These are phyloP conservation scores for Senna siamea DNA, from an alignment of 306 rosid genomes.

Conservation along the genomic window DNA sequence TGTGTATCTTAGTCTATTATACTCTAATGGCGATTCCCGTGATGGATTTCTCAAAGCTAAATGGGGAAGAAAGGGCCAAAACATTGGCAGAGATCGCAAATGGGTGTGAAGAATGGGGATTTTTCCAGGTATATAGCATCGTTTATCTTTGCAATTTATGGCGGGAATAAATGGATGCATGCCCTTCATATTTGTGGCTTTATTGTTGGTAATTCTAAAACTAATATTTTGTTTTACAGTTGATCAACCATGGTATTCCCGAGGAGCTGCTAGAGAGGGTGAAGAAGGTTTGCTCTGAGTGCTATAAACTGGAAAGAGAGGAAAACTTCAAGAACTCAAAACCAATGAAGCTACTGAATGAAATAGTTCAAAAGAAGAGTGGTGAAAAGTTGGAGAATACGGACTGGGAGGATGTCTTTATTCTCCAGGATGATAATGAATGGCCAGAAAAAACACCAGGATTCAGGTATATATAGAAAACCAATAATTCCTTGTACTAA, in stretches of 20 bases:
- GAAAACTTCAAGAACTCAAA: slow-evolving; percentile 70
- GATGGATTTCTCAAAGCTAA: slow-evolving; percentile 87
- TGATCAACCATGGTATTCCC: slow-evolving; percentile 90
- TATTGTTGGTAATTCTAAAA: background rate
- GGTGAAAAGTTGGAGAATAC: slow-evolving; percentile 56
- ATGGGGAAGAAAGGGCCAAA: slow-evolving; percentile 73
- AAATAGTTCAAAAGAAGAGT: slow-evolving; percentile 51
- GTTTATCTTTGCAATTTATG: background rate
- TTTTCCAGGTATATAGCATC: slow-evolving; percentile 69
- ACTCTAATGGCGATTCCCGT: slow-evolving; percentile 78
- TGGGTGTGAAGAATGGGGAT: slow-evolving; percentile 97
- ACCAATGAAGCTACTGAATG: slow-evolving; percentile 58
- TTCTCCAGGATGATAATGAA: slow-evolving; percentile 67
- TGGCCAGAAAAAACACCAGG: slow-evolving; percentile 80
- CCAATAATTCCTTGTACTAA: slow-evolving; percentile 1
- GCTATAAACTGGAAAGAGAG: slow-evolving; percentile 78
- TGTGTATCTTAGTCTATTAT: slow-evolving; percentile 1
- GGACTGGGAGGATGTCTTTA: slow-evolving; percentile 95
- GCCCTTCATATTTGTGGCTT: background rate
- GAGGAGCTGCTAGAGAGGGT: slow-evolving; percentile 90
- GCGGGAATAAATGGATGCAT: slow-evolving; percentile 9
- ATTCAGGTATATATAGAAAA: slow-evolving; percentile 65
- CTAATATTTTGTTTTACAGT: slow-evolving; percentile 48
- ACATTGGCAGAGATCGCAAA: slow-evolving; percentile 76
- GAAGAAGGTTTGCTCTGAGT: slow-evolving; percentile 72